Conservation (phyloP, 192 early-diverging fungal species). For the Umbelopsis isabellina region DNA sequence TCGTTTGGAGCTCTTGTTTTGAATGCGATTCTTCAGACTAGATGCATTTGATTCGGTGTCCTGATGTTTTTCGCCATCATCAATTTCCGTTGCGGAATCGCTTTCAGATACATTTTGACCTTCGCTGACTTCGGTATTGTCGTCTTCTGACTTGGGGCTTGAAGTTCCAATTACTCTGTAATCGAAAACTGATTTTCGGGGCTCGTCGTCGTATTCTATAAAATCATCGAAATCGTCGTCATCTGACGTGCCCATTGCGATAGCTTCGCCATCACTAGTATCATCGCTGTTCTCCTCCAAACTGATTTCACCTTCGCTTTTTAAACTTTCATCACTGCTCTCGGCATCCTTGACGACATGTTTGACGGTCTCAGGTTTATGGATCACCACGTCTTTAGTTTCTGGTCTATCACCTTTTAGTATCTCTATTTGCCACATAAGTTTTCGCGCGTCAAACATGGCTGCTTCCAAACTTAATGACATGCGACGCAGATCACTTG, state of each 20-base stretch:
- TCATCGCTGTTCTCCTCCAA: background rate
- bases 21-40: too few species aligned
- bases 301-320: background rate
- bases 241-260: background rate
- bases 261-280: background rate
- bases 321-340: background rate
- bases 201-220: background rate
- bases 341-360: background rate
- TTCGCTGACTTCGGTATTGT: background rate
- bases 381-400: background rate
- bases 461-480: slow-evolving; percentile 1
- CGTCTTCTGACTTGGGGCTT: background rate
- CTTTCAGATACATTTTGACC: too few species aligned
- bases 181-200: too few species aligned
- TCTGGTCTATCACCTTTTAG: background rate
- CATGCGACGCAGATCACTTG: background rate
- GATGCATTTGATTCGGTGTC: background rate
- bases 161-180: too few species aligned
- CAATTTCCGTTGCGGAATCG: background rate
- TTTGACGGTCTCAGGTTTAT: background rate
- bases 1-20: too few species aligned
- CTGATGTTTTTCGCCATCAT: background rate
- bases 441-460: background rate
- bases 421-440: background rate
- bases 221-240: background rate